Percentiles rank a stretch among this genome's conserved stretches.
Conservation (phyloP, 2,329 filamentous ascomycete species). For the Monosporascus sp. region DNA sequence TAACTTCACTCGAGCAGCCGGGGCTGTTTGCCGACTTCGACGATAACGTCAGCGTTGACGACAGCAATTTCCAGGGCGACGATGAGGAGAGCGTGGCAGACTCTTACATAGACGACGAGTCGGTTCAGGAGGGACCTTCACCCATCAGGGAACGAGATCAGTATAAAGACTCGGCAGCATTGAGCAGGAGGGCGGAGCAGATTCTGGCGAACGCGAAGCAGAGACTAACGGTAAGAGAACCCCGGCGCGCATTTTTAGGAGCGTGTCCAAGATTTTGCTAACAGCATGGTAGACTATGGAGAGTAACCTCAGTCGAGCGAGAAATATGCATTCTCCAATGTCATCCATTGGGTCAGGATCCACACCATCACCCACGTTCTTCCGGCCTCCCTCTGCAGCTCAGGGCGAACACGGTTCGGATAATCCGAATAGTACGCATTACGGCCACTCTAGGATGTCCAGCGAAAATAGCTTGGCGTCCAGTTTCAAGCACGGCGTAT, state of each 20-base stretch:
- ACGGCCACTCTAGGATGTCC: conserved; percentile 52
- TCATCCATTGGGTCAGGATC: conserved; percentile 38
- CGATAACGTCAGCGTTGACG: conserved; percentile 55
- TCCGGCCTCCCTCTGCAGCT: conserved; percentile 34
- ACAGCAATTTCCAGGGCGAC: conserved; percentile 61
- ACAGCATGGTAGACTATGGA: conserved; percentile 71
- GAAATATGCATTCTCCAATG: conserved; percentile 52
- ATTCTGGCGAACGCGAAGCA: conserved; percentile 92
- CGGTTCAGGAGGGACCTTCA: conserved; percentile 24
- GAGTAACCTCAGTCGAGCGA: conserved; percentile 76
- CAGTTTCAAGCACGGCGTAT: conserved; percentile 33
- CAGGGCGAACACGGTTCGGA: conserved; percentile 23
- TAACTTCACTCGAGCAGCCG: conserved; percentile 45
- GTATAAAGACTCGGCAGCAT: conserved; percentile 65
- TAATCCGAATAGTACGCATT: conserved; percentile 23
- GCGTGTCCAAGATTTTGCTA: conserved; percentile 10
- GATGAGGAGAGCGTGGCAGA: conserved; percentile 62
- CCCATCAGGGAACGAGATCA: conserved; percentile 26
- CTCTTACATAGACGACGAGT: conserved; percentile 44
- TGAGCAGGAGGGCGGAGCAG: conserved; percentile 79
- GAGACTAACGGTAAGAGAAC: conserved; percentile 67
- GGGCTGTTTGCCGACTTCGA: conserved; percentile 56
- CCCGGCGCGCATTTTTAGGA: background rate
- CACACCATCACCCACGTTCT: conserved; percentile 46
- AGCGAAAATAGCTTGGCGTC: conserved; percentile 54